Base-by-base conservation (phyloP, 352 stramenopile species). In the Globisporangium sylvaticum region DNA sequence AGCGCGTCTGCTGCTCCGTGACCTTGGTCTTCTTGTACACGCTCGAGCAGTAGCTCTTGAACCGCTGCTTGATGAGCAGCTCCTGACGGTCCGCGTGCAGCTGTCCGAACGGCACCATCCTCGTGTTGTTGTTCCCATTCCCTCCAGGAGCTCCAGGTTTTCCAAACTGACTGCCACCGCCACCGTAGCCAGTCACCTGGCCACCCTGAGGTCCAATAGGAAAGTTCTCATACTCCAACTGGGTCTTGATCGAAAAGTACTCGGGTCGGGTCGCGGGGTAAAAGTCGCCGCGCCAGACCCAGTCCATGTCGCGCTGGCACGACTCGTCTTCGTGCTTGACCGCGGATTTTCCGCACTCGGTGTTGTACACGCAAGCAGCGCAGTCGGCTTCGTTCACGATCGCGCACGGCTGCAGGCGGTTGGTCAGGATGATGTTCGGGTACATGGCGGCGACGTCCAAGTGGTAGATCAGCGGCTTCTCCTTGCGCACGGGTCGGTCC, bases 401-500 rank as follows among this genome's bases (percentile, higher is more conserved):
- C 12, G 97, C 94, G 60, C 90, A 97, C 20, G 97, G 97, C 80
- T 99, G 97, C 46, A 99, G 78, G 1, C 98, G 94, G 72, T 99
- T 99, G 7, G 97, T 99, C 10, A 99, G 73, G 77, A 99, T 99
- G 69, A 99, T 99, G 71, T 99, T 99, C 8, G 97, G 98, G 75
- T 99, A 99, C 98, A 99, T 99, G 29, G 97, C 98, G 27, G 93
- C 97, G 3, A 99, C 98, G 78, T 99, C 98, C 70, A 99, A 91
- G 71, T 99, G 97, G 72, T 99, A 99, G 62, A 99, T 98, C 24
- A 98, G 87, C 0, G 98, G 98, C 52, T 87, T 95, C 80, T 94
- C 92, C 64, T 80, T 87, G 5, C 94, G 87, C 52, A 91, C 89
- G 1, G 97, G 97, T 32, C 85, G 87, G 67, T 99, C 97, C 6